phyloP scores from a whole-genome alignment of 208 protist species.

The Wallacemonas collosoma region DNA sequence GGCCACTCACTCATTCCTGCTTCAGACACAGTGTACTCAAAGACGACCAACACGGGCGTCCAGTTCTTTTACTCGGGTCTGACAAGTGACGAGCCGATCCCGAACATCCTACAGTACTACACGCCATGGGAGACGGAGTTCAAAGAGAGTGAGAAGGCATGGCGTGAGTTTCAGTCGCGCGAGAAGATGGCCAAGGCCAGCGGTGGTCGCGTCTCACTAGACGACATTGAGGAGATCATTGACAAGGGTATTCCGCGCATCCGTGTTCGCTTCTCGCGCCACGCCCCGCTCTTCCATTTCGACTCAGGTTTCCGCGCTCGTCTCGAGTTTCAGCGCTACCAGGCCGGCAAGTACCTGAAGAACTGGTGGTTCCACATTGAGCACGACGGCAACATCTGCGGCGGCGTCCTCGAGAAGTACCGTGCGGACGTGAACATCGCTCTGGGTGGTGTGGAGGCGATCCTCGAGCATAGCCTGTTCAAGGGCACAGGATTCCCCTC shows the following conservation, averaged over 20 bases:
- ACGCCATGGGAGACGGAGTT: slow-evolving; percentile 99
- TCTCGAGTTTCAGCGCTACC: slow-evolving; percentile 99
- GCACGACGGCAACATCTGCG: slow-evolving; percentile 99
- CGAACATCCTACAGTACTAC: slow-evolving; percentile 99
- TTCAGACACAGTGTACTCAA: slow-evolving; percentile 97
- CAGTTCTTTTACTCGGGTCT: slow-evolving; percentile 99
- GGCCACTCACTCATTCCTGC: slow-evolving; percentile 99
- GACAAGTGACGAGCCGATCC: slow-evolving; percentile 99
- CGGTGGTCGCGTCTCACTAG: slow-evolving; percentile 97
- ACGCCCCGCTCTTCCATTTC: slow-evolving; percentile 99
- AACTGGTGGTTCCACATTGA: slow-evolving; percentile 99
- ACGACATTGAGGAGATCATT: slow-evolving; percentile 99
- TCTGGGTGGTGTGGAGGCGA: slow-evolving; percentile 99
- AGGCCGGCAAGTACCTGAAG: slow-evolving; percentile 98
- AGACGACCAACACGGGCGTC: slow-evolving; percentile 98
- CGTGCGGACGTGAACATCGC: slow-evolving; percentile 99
- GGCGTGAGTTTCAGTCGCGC: slow-evolving; percentile 99
- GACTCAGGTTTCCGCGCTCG: slow-evolving; percentile 99
- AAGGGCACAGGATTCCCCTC: slow-evolving; percentile 99
- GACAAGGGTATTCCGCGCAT: slow-evolving; percentile 99
- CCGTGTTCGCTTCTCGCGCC: slow-evolving; percentile 99
- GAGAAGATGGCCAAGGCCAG: slow-evolving; percentile 97
- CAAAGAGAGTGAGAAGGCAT: slow-evolving; percentile 99
- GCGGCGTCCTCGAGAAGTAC: slow-evolving; percentile 99
- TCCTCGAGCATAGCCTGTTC: slow-evolving; percentile 99